phyloP scores from a whole-genome alignment of 2,329 filamentous ascomycete genomes.

The Scytalidium lignicola region DNA sequence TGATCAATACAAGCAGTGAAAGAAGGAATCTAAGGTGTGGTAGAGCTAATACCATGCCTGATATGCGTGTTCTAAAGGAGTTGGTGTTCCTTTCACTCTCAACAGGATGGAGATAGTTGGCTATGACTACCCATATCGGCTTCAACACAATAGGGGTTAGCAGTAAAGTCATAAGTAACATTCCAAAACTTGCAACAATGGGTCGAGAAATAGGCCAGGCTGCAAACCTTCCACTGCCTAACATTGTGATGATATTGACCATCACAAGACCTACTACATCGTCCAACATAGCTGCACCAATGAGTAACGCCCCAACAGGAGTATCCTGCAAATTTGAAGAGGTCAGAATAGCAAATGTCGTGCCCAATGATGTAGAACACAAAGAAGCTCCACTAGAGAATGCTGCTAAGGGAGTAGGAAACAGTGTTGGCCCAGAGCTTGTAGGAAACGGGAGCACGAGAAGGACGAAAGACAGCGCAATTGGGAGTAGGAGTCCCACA shows the following conservation, averaged over 20 bases:
- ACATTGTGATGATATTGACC: conserved; percentile 67
- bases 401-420: conserved; percentile 29
- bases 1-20: conserved; percentile 10
- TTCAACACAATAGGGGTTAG: conserved; percentile 10
- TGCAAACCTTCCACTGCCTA: conserved; percentile 35
- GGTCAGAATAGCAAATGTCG: conserved; percentile 59
- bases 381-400: conserved; percentile 71
- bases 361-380: conserved; percentile 70
- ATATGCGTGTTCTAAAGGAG: neutral
- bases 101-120: neutral
- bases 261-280: conserved; percentile 74
- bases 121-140: conserved; percentile 7
- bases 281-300: conserved; percentile 74
- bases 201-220: conserved; percentile 34
- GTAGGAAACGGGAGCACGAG: conserved; percentile 17
- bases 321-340: conserved; percentile 54
- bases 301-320: conserved; percentile 56
- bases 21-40: conserved; percentile 16
- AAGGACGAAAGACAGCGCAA: conserved; percentile 57
- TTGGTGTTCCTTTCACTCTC: neutral
- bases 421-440: conserved; percentile 7
- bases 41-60: neutral
- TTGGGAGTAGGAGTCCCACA: conserved; percentile 60
- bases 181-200: conserved; percentile 17
- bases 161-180: conserved; percentile 13